These are phyloP conservation scores for Suillus bovinus DNA, from an alignment of 768 basidiomycete genomes.

Conservation along the genomic window DNA sequence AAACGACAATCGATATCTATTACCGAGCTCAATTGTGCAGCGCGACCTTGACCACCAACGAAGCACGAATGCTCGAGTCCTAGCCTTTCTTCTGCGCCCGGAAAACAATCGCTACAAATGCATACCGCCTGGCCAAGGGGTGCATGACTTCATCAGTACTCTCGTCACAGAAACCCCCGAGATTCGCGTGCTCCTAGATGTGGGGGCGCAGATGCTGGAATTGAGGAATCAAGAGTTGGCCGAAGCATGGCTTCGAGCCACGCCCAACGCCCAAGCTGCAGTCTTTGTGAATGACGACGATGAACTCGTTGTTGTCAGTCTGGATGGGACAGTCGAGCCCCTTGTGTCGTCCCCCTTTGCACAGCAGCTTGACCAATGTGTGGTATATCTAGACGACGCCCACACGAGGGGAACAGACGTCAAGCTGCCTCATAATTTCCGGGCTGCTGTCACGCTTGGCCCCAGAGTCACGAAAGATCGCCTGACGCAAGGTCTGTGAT, in stretches of 20 bases:
- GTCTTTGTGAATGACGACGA: not conserved
- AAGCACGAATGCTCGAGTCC: slow-evolving; percentile 11
- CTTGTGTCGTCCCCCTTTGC: not conserved
- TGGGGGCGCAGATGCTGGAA: not conserved
- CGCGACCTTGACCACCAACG: not conserved
- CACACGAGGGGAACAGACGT: slow-evolving; percentile 18
- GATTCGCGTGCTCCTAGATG: not conserved
- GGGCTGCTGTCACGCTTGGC: slow-evolving; percentile 50
- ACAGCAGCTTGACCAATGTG: slow-evolving; percentile 1
- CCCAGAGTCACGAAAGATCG: slow-evolving; percentile 51
- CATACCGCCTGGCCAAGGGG: slow-evolving; percentile 12
- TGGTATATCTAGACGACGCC: not conserved
- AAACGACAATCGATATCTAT: slow-evolving; percentile 28
- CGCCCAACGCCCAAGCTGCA: not conserved
- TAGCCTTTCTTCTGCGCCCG: slow-evolving; percentile 24
- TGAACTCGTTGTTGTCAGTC: not conserved
- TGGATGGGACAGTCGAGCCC: not conserved
- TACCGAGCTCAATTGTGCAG: slow-evolving; percentile 1
- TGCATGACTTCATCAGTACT: slow-evolving; percentile 27
- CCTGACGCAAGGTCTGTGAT: not conserved
- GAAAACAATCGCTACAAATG: slow-evolving; percentile 23
- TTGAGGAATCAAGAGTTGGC: not conserved
- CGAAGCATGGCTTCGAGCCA: not conserved
- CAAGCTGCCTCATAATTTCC: slow-evolving; percentile 40
- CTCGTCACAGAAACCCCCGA: slow-evolving; percentile 41